phyloP scores from a whole-genome alignment of 257 asterid species.

The Salvia rosmarinus region DNA sequence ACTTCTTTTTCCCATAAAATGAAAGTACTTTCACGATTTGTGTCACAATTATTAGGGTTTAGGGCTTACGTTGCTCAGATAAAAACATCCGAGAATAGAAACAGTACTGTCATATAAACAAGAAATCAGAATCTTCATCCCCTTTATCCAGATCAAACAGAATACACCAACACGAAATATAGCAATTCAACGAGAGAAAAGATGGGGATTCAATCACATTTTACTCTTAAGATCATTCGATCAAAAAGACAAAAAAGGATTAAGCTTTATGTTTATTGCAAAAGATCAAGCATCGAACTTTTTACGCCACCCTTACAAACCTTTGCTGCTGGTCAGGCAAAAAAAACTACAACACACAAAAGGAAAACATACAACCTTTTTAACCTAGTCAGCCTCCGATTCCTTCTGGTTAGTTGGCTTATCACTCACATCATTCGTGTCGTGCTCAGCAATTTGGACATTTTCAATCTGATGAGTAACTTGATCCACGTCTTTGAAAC shows the following conservation, averaged over 20 bases:
- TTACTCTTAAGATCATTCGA: neutral
- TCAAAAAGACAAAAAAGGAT: neutral
- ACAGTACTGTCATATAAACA: too few relatives aligned
- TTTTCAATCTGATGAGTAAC: conserved; percentile 18
- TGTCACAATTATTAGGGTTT: too few relatives aligned
- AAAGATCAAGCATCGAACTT: conserved; percentile 16
- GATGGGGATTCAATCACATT: neutral
- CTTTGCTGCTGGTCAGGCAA: conserved; percentile 16
- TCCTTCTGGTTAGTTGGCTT: conserved; percentile 5
- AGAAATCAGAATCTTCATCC: too few relatives aligned
- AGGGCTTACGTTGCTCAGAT: too few relatives aligned
- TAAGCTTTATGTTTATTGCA: conserved; percentile 7
- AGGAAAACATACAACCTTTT: neutral
- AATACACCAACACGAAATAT: neutral
- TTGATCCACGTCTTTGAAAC: neutral
- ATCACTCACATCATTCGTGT: conserved; percentile 1
- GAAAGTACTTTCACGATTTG: too few relatives aligned
- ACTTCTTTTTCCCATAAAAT: too few relatives aligned
- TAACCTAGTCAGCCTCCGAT: conserved; percentile 12
- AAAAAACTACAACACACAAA: conserved; percentile 21
- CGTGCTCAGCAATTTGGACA: neutral
- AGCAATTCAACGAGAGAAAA: neutral
- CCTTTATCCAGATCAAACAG: too few relatives aligned
- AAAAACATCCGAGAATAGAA: too few relatives aligned
- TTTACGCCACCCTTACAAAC: conserved; percentile 24